phyloP scores from a whole-genome alignment of 2,329 filamentous ascomycete species.

The Neodidymelliopsis sp. region DNA sequence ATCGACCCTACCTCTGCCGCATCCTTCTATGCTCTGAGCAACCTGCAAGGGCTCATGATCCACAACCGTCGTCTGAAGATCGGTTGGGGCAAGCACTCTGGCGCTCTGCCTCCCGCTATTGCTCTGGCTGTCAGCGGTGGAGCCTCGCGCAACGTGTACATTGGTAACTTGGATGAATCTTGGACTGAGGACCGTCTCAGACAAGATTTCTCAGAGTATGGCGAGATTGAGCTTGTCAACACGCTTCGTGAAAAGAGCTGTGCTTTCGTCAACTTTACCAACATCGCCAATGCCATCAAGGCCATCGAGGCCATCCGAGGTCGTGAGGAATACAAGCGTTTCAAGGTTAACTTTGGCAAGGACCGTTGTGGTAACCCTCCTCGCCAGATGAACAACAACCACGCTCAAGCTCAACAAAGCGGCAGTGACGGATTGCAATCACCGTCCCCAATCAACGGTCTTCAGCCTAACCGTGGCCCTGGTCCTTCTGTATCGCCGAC shows the following conservation, averaged over 20 bases:
- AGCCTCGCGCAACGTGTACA: conserved; percentile 97
- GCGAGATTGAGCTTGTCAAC: conserved; percentile 97
- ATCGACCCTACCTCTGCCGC: conserved; percentile 98
- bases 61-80: conserved; percentile 98
- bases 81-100: conserved; percentile 99
- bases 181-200: conserved; percentile 96
- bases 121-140: conserved; percentile 94
- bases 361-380: conserved; percentile 97
- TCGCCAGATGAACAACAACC: conserved; percentile 74
- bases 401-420: conserved; percentile 69
- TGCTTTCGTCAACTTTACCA: conserved; percentile 99
- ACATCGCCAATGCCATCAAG: conserved; percentile 99
- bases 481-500: conserved; percentile 68
- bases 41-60: conserved; percentile 98
- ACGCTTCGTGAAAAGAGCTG: conserved; percentile 98
- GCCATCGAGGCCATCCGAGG: conserved; percentile 95
- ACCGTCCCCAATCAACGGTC: conserved; percentile 64
- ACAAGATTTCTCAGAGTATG: conserved; percentile 96
- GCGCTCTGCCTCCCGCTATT: conserved; percentile 92
- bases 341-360: conserved; percentile 99
- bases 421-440: conserved; percentile 67
- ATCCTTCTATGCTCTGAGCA: conserved; percentile 97
- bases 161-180: conserved; percentile 95
- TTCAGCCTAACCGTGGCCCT: conserved; percentile 61
- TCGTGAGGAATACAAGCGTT: conserved; percentile 95